Base-by-base conservation (phyloP, 345 rosid genomes). In the Eutrema japonicum region DNA sequence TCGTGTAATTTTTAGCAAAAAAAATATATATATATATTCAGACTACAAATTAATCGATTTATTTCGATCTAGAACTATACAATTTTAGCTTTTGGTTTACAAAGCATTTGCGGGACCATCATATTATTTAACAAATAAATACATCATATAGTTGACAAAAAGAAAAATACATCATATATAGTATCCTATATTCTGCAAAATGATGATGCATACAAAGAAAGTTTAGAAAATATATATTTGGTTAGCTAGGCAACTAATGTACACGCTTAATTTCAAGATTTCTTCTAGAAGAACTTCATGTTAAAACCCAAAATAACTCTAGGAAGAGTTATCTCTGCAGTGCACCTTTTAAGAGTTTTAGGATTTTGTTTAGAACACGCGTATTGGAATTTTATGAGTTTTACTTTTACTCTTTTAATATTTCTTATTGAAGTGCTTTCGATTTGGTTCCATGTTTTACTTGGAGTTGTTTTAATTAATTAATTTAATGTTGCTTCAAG, bases 361-460 rank as follows among this genome's bases (percentile, higher is more conserved):
- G 55, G 16, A 6, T 33, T 7, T 32, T 13, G 9, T 45, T 47
- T 32, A 37, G 22, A 14, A 46, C n/a, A 63, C 3, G 54, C 10
- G 18, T 51, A 8, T 40, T 67, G 12, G n/a, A 7, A 12, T 49
- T 41, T 30, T 54, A 54, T 63, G 72, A 50, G 14, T 27, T 70
- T 37, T 69, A 45, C 54, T 33, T 5, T 33, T 33, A n/a, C 5
- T 54, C 3, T 32, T 33, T n/a, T 52, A 5, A 3, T 32, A 13
- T 30, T 54, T 53, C 41, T 37, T 11, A 30, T 53, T 12, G 37
- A 30, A 53, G 33, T 52, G 57, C 18, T 13, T 54, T n/a, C 5
- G 22, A 46, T 16, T 54, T 54, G 22, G 10, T 30, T 54, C 7
- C n/a, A 1, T 30, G 59, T 54, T 54, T 54, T 32, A 54, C 41